Evolutionary conservation across 192 early-diverging fungal genomes (phyloP).

Genomic region (Kappamyces sp.): DNA sequence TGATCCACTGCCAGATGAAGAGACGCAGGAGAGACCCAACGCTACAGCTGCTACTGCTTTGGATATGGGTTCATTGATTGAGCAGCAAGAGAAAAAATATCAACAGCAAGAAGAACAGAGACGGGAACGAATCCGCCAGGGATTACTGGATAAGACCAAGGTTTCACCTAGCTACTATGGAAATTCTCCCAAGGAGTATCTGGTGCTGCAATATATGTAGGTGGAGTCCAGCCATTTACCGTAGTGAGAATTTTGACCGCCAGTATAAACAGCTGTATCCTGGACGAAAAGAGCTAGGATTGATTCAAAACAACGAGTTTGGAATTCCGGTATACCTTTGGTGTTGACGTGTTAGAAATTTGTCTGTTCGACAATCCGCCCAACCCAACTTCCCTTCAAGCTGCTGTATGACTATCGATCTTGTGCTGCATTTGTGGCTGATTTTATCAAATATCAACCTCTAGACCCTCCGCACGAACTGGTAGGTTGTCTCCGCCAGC

Average conservation of each 20-base stretch:
- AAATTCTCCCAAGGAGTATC: conserved; percentile 39
- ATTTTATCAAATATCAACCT: conserved; percentile 47
- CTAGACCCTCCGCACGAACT: conserved; percentile 53
- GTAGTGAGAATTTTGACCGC: conserved; percentile 42
- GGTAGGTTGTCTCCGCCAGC: conserved; percentile 22
- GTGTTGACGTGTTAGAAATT: conserved; percentile 37
- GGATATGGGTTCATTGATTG: background rate
- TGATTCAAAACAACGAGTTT: conserved; percentile 48
- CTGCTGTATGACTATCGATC: conserved; percentile 50
- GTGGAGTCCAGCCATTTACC: background rate
- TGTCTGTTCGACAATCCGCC: conserved; percentile 49
- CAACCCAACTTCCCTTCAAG: conserved; percentile 48
- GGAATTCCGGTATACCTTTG: conserved; percentile 32
- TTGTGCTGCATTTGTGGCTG: conserved; percentile 49
- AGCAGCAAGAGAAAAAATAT: conserved; percentile 37
- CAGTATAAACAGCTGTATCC: conserved; percentile 55
- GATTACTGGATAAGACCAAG: conserved; percentile 34
- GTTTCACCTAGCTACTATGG: conserved; percentile 40
- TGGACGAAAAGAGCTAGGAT: conserved; percentile 42
- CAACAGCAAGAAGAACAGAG: conserved; percentile 27
- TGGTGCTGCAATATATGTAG: conserved; percentile 43
- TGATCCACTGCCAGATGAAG: too few relatives aligned
- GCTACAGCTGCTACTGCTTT: too few relatives aligned
- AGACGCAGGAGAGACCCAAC: too few relatives aligned
- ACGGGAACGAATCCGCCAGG: conserved; percentile 17